Evolutionary conservation across 169 alveolate genomes (phyloP).

Genomic region (Plasmodium gaboni): DNA sequence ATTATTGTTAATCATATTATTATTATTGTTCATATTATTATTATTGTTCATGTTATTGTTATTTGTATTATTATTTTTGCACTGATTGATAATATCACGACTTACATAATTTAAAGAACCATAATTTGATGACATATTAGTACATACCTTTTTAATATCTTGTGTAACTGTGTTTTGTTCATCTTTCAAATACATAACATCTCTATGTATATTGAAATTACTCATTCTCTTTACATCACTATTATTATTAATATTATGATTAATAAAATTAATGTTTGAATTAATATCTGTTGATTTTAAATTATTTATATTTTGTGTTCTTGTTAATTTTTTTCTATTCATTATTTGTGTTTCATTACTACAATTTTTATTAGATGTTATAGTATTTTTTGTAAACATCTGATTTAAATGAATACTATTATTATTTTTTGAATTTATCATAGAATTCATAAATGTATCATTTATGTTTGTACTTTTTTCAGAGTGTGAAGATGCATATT

Average conservation of each 20-base stretch:
- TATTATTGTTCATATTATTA: neutral
- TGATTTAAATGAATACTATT: constrained; percentile 12
- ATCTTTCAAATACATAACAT: neutral
- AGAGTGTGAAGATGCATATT: neutral
- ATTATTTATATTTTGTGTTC: neutral
- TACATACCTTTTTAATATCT: constrained; percentile 16
- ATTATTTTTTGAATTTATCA: constrained; percentile 4
- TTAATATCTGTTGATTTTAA: constrained; percentile 15
- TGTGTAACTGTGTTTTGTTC: neutral
- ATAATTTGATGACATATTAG: constrained; percentile 9
- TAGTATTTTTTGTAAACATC: constrained; percentile 5
- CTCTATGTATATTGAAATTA: constrained; percentile 3
- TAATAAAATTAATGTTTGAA: neutral
- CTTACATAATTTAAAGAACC: neutral
- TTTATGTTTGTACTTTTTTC: neutral
- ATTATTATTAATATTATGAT: constrained; percentile 3
- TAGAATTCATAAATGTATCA: neutral
- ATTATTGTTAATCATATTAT: neutral
- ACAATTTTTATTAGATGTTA: neutral
- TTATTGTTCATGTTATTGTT: constrained; percentile 1
- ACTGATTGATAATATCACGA: constrained; percentile 1
- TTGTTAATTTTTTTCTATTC: constrained; percentile 33
- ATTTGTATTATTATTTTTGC: neutral
- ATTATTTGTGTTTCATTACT: constrained; percentile 18
- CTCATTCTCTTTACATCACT: neutral